A percentile compares a stretch with the other conserved stretches of the same genome.
phyloP scores from a whole-genome alignment of 2,329 filamentous ascomycete genomes.

The Trichoderma brevicompactum region DNA sequence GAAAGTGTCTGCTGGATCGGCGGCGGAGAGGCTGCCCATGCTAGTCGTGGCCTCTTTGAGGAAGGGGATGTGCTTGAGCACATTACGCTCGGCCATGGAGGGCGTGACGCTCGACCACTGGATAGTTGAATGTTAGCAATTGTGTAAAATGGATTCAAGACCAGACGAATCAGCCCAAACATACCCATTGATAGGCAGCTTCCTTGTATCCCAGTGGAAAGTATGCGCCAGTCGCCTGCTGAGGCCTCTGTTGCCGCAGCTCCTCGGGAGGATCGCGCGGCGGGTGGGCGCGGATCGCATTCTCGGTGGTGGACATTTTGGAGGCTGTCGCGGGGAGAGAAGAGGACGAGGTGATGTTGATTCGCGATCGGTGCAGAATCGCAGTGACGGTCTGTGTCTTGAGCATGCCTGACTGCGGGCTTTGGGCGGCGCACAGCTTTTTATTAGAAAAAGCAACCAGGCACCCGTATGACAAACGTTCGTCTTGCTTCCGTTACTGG shows the following conservation, averaged over 20 bases:
- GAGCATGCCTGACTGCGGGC: slow-evolving; percentile 48
- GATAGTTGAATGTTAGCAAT: not conserved
- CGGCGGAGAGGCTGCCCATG: slow-evolving; percentile 52
- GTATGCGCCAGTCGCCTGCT: slow-evolving; percentile 47
- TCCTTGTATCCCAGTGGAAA: slow-evolving; percentile 94
- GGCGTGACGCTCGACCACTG: slow-evolving; percentile 88
- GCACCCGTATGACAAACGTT: slow-evolving; percentile 24
- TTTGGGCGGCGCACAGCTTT: slow-evolving; percentile 6
- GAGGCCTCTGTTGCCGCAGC: slow-evolving; percentile 36
- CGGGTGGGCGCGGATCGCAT: slow-evolving; percentile 34
- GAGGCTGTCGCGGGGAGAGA: slow-evolving; percentile 28
- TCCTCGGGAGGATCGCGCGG: slow-evolving; percentile 31
- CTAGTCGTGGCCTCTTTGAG: slow-evolving; percentile 75
- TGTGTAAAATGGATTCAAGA: too few relatives aligned
- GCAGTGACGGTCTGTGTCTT: slow-evolving; percentile 47
- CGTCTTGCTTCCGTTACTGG: not conserved
- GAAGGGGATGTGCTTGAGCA: slow-evolving; percentile 84
- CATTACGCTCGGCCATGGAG: slow-evolving; percentile 81
- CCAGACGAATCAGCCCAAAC: slow-evolving; percentile 39
- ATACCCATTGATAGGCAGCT: slow-evolving; percentile 86
- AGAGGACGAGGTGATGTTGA: slow-evolving; percentile 36
- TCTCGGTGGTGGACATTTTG: slow-evolving; percentile 44
- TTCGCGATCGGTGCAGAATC: slow-evolving; percentile 49
- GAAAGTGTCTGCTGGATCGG: slow-evolving; percentile 70
- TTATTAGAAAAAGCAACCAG: slow-evolving; percentile 16